A percentile compares a stretch with the other conserved stretches of the same genome.
These are phyloP conservation scores for Trypanosoma mega DNA, from an alignment of 208 protist genomes.

Conservation along the genomic window DNA sequence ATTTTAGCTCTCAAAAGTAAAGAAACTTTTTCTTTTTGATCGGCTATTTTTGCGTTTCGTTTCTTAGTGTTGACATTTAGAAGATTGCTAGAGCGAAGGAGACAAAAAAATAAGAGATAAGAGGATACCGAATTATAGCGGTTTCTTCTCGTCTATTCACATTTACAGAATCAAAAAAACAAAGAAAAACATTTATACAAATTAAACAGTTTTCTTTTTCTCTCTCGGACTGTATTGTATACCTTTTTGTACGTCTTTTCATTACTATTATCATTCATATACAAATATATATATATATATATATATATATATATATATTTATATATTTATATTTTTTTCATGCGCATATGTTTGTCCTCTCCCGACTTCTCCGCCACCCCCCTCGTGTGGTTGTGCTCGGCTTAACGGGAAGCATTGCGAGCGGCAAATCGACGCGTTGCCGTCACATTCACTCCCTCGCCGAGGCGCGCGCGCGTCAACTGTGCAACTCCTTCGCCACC, in stretches of 20 bases:
- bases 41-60: no score
- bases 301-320: background rate
- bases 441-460: slow-evolving; percentile 46
- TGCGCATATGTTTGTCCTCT: background rate
- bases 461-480: slow-evolving; percentile 8
- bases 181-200: no score
- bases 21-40: no score
- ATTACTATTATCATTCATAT: slow-evolving; percentile 6
- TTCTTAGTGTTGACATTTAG: no score
- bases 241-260: no score
- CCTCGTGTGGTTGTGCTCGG: slow-evolving; percentile 40
- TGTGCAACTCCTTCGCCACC: slow-evolving; percentile 17
- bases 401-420: slow-evolving; percentile 81
- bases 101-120: no score
- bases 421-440: slow-evolving; percentile 73
- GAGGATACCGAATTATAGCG: no score
- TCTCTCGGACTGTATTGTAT: no score
- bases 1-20: slow-evolving; percentile 7
- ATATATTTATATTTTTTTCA: background rate
- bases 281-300: slow-evolving; percentile 9
- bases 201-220: no score
- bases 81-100: no score
- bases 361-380: background rate
- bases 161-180: no score
- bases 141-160: no score